Conservation (phyloP, 83 land plant species). For the Diphasiastrum complanatum region DNA sequence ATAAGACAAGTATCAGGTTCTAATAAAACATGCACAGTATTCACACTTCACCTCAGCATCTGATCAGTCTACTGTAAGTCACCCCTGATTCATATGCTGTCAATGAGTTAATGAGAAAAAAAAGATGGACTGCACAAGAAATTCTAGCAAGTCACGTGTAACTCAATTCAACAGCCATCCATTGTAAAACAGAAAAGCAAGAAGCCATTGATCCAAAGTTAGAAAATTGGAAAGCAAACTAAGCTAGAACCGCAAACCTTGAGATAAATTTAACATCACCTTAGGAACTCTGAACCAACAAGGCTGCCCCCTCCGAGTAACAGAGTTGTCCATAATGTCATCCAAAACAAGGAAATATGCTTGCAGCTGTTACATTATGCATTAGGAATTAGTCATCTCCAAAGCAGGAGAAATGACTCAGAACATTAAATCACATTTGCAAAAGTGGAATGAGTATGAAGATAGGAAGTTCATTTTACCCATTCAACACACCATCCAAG, state of each 20-base stretch:
- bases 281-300: conserved; percentile 90
- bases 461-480: conserved; percentile 36
- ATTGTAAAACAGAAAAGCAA: no score
- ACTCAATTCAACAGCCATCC: no score
- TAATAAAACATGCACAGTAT: no score
- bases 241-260: neutral
- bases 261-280: conserved; percentile 34
- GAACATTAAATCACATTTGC: neutral
- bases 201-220: no score
- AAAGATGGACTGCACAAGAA: no score
- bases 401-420: neutral
- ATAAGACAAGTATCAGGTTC: no score
- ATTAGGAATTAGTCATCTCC: neutral
- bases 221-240: neutral
- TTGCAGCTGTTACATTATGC: conserved; percentile 65
- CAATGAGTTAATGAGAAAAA: no score
- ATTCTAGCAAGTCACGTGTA: no score
- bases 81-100: no score
- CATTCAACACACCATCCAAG: conserved; percentile 99
- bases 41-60: no score
- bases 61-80: no score
- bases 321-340: conserved; percentile 92
- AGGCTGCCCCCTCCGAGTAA: conserved; percentile 92
- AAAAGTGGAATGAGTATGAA: neutral
- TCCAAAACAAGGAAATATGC: conserved; percentile 92